phyloP scores from a whole-genome alignment of 306 rosid genomes.

The Elaeagnus macrophylla region DNA sequence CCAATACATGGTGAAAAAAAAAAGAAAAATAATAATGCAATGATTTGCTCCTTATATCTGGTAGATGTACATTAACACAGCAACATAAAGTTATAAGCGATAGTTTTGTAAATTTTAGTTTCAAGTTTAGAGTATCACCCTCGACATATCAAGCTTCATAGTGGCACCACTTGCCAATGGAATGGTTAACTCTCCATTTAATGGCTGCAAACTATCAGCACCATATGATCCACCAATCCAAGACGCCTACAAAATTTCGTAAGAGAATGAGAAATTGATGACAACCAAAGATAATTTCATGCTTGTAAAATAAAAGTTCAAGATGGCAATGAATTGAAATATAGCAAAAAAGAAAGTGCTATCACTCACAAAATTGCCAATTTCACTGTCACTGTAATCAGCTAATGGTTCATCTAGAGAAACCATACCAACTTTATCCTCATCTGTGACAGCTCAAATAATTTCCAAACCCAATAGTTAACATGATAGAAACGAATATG shows the following conservation, averaged over 20 bases:
- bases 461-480: neutral
- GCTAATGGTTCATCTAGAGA: constrained; percentile 57
- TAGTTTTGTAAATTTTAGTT: neutral
- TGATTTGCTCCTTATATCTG: neutral
- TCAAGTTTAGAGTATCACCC: constrained; percentile 38
- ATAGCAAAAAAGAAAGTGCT: constrained; percentile 4
- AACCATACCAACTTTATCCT: constrained; percentile 50
- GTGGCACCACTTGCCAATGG: constrained; percentile 47
- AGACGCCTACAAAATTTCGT: constrained; percentile 47
- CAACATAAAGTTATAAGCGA: neutral
- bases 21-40: neutral
- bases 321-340: constrained; percentile 3
- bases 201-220: constrained; percentile 38
- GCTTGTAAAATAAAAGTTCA: constrained; percentile 3
- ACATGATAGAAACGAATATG: neutral
- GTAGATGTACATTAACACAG: neutral
- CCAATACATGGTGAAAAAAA: neutral
- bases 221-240: constrained; percentile 79
- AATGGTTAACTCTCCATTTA: constrained; percentile 63
- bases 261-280: neutral
- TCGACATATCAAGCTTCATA: constrained; percentile 57
- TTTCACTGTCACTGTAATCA: constrained; percentile 46
- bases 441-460: constrained; percentile 41
- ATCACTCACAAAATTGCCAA: constrained; percentile 64
- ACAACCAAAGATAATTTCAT: neutral